A percentile compares a stretch with the other conserved stretches of the same genome.
Conservation (phyloP, 2,329 filamentous ascomycete genomes). For the Hymenotorrendiella dingleyae region DNA sequence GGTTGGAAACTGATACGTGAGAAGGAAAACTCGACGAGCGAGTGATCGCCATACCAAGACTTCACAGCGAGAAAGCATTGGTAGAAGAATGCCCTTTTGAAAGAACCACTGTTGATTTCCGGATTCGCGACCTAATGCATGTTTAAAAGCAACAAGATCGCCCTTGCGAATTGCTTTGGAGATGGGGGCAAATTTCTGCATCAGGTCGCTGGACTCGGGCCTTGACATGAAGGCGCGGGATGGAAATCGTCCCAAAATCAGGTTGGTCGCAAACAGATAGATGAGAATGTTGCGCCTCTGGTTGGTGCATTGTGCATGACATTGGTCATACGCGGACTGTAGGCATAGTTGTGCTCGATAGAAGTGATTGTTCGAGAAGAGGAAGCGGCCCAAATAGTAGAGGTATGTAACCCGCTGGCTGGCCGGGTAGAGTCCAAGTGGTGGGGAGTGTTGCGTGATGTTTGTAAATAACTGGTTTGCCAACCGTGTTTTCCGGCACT, state of each 20-base stretch:
- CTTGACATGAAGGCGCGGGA: slow-evolving; percentile 58
- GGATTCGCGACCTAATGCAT: slow-evolving; percentile 51
- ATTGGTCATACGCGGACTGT: slow-evolving; percentile 74
- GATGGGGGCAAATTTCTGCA: slow-evolving; percentile 65
- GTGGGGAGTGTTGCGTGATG: slow-evolving; percentile 76
- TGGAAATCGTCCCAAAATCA: slow-evolving; percentile 81
- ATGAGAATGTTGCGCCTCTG: slow-evolving; percentile 78
- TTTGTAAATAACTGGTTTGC: slow-evolving; percentile 87
- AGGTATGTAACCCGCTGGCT: slow-evolving; percentile 86
- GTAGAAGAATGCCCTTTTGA: slow-evolving; percentile 67
- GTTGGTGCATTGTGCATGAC: slow-evolving; percentile 63
- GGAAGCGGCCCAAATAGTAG: slow-evolving; percentile 88
- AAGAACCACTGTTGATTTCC: slow-evolving; percentile 67
- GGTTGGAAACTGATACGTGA: slow-evolving; percentile 66
- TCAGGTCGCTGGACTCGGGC: slow-evolving; percentile 62
- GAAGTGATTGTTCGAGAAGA: slow-evolving; percentile 81
- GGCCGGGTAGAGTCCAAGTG: slow-evolving; percentile 74
- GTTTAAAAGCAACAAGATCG: slow-evolving; percentile 67
- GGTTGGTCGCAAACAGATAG: slow-evolving; percentile 75
- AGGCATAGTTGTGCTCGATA: slow-evolving; percentile 69
- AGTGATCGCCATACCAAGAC: slow-evolving; percentile 81
- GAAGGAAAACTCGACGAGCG: slow-evolving; percentile 68
- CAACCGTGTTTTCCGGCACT: slow-evolving; percentile 76
- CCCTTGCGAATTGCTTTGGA: slow-evolving; percentile 66
- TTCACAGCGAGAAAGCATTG: slow-evolving; percentile 70